Base-by-base conservation (phyloP, 768 basidiomycete genomes). In the Xanthoconium stramineum region DNA sequence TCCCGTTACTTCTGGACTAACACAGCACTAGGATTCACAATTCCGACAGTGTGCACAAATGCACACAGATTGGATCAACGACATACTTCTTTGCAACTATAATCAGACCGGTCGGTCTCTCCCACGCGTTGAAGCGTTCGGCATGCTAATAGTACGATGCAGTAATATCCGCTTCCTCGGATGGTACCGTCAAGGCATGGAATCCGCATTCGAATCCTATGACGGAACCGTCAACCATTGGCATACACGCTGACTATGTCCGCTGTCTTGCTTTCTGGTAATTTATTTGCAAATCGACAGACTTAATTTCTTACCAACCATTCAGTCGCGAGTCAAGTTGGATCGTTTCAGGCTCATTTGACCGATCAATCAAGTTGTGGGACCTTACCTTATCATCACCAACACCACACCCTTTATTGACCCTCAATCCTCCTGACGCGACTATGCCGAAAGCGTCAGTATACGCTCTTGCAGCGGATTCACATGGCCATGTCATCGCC, bases 11-110 rank as follows among this genome's bases (percentile, higher is more conserved):
- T 35, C 42, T 42, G 30, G 56, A 45, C 57, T 33, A 57, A 64
- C 50, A 47, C 47, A 57, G 58, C 60, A 40, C 56, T 60, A 85
- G 82, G 71, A 73, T 28, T 80, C 84, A 29, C 76, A 79, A 20
- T 98, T 97, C 68, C 82, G 96, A 32, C 95, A 98, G 69, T 88
- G 86, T 55, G 85, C 87, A 10, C 94, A 98, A 68, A 81, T 84
- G 6, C 94, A 98, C 69, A 86, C 86, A 1, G 95, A 98, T 72
- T 99, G 96, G 96, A 84, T 98, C 36, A 99, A 97, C 67, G 96
- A 98, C 64, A 83, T 98, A 46, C 67, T 94, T 3, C 79, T 99
- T 17, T 94, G 91, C 74, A 95, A 98, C 67, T 80, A 85, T 58
- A 94, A 97, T 61, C 94, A 95, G 69, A 97, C 89, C 4, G 76